These are phyloP conservation scores for Phytophthora lateralis DNA, from an alignment of 352 stramenopile genomes.

Conservation along the genomic window DNA sequence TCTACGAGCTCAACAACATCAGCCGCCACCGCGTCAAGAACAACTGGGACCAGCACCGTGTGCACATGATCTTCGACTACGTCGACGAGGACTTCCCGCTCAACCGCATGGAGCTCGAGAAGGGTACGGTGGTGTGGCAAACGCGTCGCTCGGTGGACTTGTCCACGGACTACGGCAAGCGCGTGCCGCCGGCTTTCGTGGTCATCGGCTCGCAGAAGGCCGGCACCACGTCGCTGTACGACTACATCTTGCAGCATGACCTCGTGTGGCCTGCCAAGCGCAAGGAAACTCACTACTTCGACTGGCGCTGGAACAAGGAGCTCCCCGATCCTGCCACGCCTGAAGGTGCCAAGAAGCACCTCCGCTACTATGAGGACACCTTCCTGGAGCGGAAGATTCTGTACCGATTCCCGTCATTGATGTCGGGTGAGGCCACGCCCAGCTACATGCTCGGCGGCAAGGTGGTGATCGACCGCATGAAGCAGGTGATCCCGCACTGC, in stretches of 20 bases:
- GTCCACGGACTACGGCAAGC: constrained; percentile 75
- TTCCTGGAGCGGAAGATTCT: constrained; percentile 88
- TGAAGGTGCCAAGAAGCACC: constrained; percentile 64
- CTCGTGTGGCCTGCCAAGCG: constrained; percentile 90
- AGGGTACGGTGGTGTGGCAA: constrained; percentile 94
- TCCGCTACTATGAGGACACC: constrained; percentile 74
- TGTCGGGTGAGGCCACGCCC: constrained; percentile 93
- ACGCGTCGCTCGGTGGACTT: constrained; percentile 96
- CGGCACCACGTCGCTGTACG: constrained; percentile 97
- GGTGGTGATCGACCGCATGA: constrained; percentile 75
- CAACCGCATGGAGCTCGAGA: constrained; percentile 71
- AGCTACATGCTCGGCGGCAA: constrained; percentile 91
- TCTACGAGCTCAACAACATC: constrained; percentile 99
- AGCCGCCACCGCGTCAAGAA: constrained; percentile 96
- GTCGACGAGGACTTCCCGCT: constrained; percentile 86
- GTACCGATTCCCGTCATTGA: constrained; percentile 87
- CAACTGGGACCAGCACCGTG: constrained; percentile 87
- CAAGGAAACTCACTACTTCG: constrained; percentile 98
- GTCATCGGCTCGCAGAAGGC: constrained; percentile 97
- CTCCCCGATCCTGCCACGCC: constrained; percentile 55
- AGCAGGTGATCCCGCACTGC: constrained; percentile 77
- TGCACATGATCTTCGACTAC: constrained; percentile 99
- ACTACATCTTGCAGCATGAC: constrained; percentile 98
- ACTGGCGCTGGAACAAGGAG: constrained; percentile 96
- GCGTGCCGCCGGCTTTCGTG: constrained; percentile 91